Percentiles rank a stretch among this genome's conserved stretches.
These are phyloP conservation scores for Hygrophorus russula DNA, from an alignment of 768 basidiomycete species.

Conservation along the genomic window DNA sequence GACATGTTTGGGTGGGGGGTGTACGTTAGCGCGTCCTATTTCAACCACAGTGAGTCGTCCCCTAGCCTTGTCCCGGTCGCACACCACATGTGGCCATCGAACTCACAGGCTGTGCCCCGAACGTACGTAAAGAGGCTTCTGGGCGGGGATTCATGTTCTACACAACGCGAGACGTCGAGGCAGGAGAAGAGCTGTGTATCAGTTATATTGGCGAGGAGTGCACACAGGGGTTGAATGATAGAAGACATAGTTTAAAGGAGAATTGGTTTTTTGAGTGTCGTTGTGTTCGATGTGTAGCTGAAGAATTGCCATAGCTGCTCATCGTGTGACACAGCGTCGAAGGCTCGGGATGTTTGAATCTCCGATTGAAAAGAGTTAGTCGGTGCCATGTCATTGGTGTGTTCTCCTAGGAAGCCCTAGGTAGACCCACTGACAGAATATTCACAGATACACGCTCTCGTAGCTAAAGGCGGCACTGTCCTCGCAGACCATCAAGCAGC, in stretches of 20 bases:
- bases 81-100: neutral
- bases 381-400: constrained; percentile 3
- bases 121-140: constrained; percentile 32
- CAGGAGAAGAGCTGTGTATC: constrained; percentile 49
- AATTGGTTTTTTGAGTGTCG: constrained; percentile 50
- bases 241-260: constrained; percentile 28
- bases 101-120: constrained; percentile 45
- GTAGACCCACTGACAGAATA: neutral
- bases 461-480: constrained; percentile 67
- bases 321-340: no score
- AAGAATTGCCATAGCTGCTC: constrained; percentile 7
- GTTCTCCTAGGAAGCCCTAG: neutral
- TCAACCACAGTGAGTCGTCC: constrained; percentile 47
- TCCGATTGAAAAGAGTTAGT: no score
- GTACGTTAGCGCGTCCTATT: constrained; percentile 51
- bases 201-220: constrained; percentile 33
- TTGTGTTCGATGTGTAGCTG: constrained; percentile 32
- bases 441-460: constrained; percentile 71
- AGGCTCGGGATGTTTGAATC: no score
- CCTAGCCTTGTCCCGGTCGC: neutral
- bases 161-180: constrained; percentile 27
- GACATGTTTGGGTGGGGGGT: constrained; percentile 62
- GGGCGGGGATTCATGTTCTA: constrained; percentile 38
- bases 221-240: constrained; percentile 16
- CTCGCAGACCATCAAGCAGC: constrained; percentile 82